Conservation (phyloP, 106 monocot genomes). For the Phalaenopsis equestris region DNA sequence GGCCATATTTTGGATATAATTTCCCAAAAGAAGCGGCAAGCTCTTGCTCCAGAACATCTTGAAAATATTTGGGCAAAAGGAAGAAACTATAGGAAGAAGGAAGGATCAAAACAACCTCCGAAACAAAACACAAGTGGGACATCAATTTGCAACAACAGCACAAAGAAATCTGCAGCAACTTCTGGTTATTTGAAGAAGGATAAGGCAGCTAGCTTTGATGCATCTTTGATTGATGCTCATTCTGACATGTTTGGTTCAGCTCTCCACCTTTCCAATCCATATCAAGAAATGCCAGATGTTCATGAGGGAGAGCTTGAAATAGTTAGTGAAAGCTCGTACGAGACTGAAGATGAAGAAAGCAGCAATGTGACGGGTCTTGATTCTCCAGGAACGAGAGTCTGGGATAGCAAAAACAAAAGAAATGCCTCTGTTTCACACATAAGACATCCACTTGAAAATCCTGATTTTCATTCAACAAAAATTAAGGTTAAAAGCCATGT, state of each 20-base stretch:
- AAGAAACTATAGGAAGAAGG: slow-evolving; percentile 66
- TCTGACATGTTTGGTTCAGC: slow-evolving; percentile 19
- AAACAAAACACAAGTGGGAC: slow-evolving; percentile 13
- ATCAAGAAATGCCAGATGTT: slow-evolving; percentile 19
- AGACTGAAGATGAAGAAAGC: slow-evolving; percentile 67
- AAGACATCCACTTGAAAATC: slow-evolving; percentile 85
- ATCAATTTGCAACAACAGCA: slow-evolving; percentile 3
- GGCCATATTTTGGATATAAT: slow-evolving; percentile 48
- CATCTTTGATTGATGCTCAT: slow-evolving; percentile 11
- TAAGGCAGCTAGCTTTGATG: slow-evolving; percentile 6
- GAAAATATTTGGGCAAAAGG: slow-evolving; percentile 96
- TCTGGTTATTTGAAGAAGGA: slow-evolving; percentile 12
- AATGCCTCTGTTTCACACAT: slow-evolving; percentile 46
- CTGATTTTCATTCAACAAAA: slow-evolving; percentile 40
- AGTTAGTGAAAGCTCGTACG: slow-evolving; percentile 63
- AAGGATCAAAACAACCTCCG: slow-evolving; percentile 18
- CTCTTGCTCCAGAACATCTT: slow-evolving; percentile 83
- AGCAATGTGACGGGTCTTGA: slow-evolving; percentile 71
- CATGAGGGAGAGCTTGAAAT: slow-evolving; percentile 38
- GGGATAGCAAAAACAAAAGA: slow-evolving; percentile 90
- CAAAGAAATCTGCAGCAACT: slow-evolving; percentile 1
- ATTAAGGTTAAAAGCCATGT: slow-evolving; percentile 32
- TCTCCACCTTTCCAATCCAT: slow-evolving; percentile 8
- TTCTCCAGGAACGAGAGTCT: slow-evolving; percentile 91
- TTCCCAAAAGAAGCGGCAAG: slow-evolving; percentile 59